Evolutionary conservation across 306 rosid species (phyloP), one percentile per base, ranked within the genome.

Genomic region (Casuarina cunninghamiana): DNA sequence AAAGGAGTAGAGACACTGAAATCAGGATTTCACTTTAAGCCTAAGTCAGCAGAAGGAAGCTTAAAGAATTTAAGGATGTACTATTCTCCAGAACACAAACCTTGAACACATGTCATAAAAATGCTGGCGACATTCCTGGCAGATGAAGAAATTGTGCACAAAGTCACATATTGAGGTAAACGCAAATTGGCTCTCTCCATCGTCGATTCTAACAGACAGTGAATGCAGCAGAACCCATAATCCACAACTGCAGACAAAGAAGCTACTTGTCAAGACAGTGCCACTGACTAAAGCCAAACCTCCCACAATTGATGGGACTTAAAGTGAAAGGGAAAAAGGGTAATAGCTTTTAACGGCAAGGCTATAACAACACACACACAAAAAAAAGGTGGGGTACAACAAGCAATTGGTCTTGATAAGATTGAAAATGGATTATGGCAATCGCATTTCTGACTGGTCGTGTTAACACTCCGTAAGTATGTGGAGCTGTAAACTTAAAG

Each of bases 141-240:
- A 95, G 38, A 88, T n/a, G 71, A 95, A 95, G 89, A 91, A 95
- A 89, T 90, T 81, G 82, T 88, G 93, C 75, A 95, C 79, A 82
- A 93, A 95, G 71, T 93, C 97, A 80, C 99, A 93, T 39, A 86
- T 86, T 45, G 97, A 77, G 50, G 79, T 84, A 79, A 95, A 95
- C 16, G 94, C 83, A 84, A 93, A 89, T 80, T 91, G 91, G 83
- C 97, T 95, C 88, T 95, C 99, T 75, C 85, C 93, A 63, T 95
- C 97, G 65, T 91, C 97, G 50, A 95, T 79, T 80, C 96, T 88
- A 76, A 91, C 97, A 3, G 97, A 91, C 58, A 95, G 90, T 51
- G 99, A 95, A 87, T 95, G 99, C 69, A 95, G 80, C 79, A 95
- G 93, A 89, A 95, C 96, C 99, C 97, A 95, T 76, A 95, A 87